Conservation (phyloP, 1,139 yeast genomes). For the Magnusiomyces starmeri region DNA sequence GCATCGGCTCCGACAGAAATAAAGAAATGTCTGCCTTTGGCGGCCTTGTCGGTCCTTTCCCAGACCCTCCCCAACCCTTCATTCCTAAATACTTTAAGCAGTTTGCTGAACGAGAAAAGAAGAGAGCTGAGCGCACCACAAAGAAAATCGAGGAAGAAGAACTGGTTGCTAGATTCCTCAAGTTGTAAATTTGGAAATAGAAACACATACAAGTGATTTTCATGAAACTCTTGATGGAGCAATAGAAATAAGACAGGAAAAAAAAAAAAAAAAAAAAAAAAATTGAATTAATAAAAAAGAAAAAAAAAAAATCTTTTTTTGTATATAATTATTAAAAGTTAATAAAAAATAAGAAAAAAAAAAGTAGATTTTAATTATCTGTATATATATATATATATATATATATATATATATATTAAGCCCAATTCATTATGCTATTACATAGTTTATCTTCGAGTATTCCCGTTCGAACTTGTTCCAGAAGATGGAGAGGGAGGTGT, state of each 20-base stretch:
- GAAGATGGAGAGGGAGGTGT: no score
- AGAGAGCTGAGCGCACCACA: conserved; percentile 24
- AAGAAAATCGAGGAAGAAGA: conserved; percentile 20
- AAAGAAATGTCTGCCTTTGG: conserved; percentile 69
- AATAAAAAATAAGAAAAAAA: not conserved
- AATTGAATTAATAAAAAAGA: not conserved
- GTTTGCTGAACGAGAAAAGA: conserved; percentile 39
- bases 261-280: no score
- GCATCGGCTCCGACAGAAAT: conserved; percentile 59
- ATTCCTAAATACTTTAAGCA: conserved; percentile 48
- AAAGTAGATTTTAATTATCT: no score
- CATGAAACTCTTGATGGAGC: no score
- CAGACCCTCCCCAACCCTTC: conserved; percentile 60
- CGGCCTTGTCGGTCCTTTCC: conserved; percentile 69
- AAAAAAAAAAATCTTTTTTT: no score
- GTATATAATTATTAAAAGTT: not conserved
- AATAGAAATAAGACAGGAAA: no score
- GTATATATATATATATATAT: no score
- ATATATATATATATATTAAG: no score
- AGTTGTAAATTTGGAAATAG: conserved; percentile 14
- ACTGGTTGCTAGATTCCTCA: conserved; percentile 22
- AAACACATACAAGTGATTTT: no score
- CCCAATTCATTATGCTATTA: not conserved
- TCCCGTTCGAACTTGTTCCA: no score
- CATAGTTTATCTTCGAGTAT: no score